These are phyloP conservation scores for Aureobasidium melanogenum DNA, from an alignment of 2,329 filamentous ascomycete species.

Conservation along the genomic window DNA sequence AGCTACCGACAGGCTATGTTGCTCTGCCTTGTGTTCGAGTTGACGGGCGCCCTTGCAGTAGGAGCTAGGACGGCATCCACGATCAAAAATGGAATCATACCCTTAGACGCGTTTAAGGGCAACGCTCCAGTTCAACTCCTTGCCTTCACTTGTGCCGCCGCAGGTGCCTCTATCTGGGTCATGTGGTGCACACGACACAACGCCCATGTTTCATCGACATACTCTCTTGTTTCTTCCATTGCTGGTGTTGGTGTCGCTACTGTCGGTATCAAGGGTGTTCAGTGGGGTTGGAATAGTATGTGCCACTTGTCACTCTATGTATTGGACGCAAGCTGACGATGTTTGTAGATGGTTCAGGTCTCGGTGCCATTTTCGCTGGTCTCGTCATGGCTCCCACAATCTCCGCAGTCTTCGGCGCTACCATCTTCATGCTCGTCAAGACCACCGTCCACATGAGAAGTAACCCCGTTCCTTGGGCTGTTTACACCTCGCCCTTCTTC, in stretches of 20 bases:
- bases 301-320: too few species aligned
- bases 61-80: constrained; percentile 42
- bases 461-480: constrained; percentile 41
- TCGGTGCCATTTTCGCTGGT: constrained; percentile 35
- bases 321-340: background rate
- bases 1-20: constrained; percentile 44
- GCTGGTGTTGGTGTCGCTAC: constrained; percentile 53
- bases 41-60: constrained; percentile 44
- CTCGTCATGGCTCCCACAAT: constrained; percentile 43
- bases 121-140: constrained; percentile 35
- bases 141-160: constrained; percentile 37
- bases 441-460: constrained; percentile 40
- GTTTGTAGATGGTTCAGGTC: constrained; percentile 27
- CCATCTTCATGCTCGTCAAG: constrained; percentile 44
- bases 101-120: constrained; percentile 37
- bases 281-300: constrained; percentile 32
- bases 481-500: constrained; percentile 42
- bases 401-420: constrained; percentile 38
- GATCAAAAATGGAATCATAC: constrained; percentile 45
- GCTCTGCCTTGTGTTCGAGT: constrained; percentile 41
- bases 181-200: constrained; percentile 47
- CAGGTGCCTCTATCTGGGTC: constrained; percentile 46
- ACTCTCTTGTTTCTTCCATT: constrained; percentile 52
- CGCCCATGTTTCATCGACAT: constrained; percentile 53
- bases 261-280: constrained; percentile 32